These are phyloP conservation scores for Penicillium nucicola DNA, from an alignment of 495 filamentous ascomycete genomes.

Conservation along the genomic window DNA sequence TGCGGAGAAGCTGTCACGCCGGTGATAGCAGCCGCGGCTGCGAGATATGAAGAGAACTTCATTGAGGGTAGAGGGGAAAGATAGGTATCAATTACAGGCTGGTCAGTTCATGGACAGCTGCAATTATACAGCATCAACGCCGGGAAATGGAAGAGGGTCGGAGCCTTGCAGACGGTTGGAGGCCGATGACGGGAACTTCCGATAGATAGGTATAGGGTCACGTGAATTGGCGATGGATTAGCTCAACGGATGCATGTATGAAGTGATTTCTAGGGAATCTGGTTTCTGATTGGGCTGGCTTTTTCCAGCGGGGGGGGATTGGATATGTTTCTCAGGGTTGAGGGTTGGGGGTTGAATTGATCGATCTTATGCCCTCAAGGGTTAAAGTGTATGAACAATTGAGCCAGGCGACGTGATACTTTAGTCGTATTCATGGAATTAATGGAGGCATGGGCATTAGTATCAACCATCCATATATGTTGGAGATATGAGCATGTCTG, in stretches of 20 bases:
- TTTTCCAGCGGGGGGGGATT: too few relatives aligned
- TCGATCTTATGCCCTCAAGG: too few relatives aligned
- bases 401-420: too few relatives aligned
- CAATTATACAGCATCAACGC: neutral
- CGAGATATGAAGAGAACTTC: conserved; percentile 22
- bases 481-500: too few relatives aligned
- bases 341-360: too few relatives aligned
- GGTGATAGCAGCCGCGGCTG: conserved; percentile 20
- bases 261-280: too few relatives aligned
- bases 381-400: too few relatives aligned
- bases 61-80: conserved; percentile 1
- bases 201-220: neutral
- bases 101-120: neutral
- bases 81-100: neutral
- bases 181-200: neutral
- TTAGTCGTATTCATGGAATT: too few relatives aligned
- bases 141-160: neutral
- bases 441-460: too few relatives aligned
- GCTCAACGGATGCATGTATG: too few relatives aligned
- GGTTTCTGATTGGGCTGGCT: neutral
- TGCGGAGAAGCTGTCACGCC: conserved; percentile 31
- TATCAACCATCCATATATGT: too few relatives aligned
- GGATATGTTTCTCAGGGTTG: too few relatives aligned
- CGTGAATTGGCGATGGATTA: neutral
- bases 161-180: neutral